phyloP scores from a whole-genome alignment of 2,329 filamentous ascomycete species.

The Mycosphaerella sp. region DNA sequence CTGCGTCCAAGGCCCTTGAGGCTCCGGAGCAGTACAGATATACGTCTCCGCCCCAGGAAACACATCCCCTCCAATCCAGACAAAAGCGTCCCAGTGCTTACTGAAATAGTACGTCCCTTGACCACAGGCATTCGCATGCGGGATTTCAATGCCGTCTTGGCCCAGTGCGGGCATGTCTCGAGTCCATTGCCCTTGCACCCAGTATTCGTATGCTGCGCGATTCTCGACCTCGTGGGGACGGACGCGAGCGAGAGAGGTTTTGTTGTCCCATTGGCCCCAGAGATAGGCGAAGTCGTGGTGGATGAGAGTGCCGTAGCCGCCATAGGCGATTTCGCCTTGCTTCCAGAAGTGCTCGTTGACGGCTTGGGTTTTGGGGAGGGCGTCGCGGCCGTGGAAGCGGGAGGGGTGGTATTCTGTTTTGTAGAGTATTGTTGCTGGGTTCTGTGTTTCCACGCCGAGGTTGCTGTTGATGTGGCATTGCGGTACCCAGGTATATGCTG shows the following conservation, averaged over 20 bases:
- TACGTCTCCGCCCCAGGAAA: constrained; percentile 20
- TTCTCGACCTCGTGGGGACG: constrained; percentile 13
- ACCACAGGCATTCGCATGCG: constrained; percentile 23
- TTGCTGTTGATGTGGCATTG: constrained; percentile 14
- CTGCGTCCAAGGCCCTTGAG: constrained; percentile 26
- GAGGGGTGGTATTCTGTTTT: constrained; percentile 11
- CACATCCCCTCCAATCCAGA: constrained; percentile 27
- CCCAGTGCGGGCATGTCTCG: constrained; percentile 5
- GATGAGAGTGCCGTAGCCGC: constrained; percentile 14
- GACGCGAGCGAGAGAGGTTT: constrained; percentile 15
- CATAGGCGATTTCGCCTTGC: constrained; percentile 14
- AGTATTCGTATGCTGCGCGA: constrained; percentile 14
- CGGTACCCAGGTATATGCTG: constrained; percentile 19
- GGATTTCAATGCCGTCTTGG: constrained; percentile 13
- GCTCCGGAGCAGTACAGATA: constrained; percentile 25
- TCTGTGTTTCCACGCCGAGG: constrained; percentile 11
- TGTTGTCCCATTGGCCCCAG: constrained; percentile 14
- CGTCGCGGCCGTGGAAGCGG: constrained; percentile 8
- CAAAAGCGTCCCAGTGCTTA: constrained; percentile 22
- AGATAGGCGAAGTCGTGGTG: constrained; percentile 14
- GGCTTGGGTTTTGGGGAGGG: constrained; percentile 14
- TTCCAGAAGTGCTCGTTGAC: constrained; percentile 18
- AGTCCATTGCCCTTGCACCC: constrained; percentile 16
- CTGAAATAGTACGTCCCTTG: constrained; percentile 28
- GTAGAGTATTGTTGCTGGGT: constrained; percentile 16